Conservation (phyloP, 192 early-diverging fungal genomes). For the Mortierella hygrophila region DNA sequence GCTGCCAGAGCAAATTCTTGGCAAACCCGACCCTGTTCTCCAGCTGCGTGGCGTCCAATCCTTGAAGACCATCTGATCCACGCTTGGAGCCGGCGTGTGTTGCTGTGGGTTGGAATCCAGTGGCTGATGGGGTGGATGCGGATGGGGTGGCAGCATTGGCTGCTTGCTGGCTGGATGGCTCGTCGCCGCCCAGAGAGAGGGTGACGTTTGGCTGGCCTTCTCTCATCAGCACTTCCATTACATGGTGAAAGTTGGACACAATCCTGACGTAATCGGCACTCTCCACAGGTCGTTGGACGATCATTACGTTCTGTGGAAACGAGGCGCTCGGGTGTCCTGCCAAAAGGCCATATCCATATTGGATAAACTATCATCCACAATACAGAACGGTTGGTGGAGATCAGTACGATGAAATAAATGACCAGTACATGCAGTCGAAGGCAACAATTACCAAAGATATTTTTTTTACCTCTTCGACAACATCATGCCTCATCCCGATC, state of each 20-base stretch:
- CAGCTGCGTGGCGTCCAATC: constrained; percentile 37
- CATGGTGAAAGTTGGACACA: constrained; percentile 54
- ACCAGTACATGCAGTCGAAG: background rate
- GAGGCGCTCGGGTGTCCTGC: constrained; percentile 6
- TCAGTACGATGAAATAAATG: background rate
- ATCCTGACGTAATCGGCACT: constrained; percentile 39
- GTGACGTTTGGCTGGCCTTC: constrained; percentile 43
- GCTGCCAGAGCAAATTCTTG: constrained; percentile 58
- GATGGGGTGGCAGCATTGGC: constrained; percentile 26
- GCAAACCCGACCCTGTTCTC: constrained; percentile 62
- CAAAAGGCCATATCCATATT: constrained; percentile 42
- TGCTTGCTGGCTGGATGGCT: background rate
- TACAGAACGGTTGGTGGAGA: too few species aligned
- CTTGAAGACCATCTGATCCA: constrained; percentile 15
- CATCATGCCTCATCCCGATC: constrained; percentile 43
- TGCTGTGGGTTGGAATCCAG: constrained; percentile 1
- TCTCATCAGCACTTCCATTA: constrained; percentile 61
- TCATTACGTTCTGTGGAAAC: constrained; percentile 51
- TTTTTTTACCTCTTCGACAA: constrained; percentile 47
- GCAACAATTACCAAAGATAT: background rate
- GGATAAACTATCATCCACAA: constrained; percentile 37
- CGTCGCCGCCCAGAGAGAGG: constrained; percentile 26
- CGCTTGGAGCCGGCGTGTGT: background rate
- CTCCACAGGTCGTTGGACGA: constrained; percentile 34
- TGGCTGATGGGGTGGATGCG: constrained; percentile 2